Percentiles rank a stretch among this genome's conserved stretches.
Evolutionary conservation across 1,284 basidiomycete genomes (phyloP).

Genomic region (Porogramme epimiltina): DNA sequence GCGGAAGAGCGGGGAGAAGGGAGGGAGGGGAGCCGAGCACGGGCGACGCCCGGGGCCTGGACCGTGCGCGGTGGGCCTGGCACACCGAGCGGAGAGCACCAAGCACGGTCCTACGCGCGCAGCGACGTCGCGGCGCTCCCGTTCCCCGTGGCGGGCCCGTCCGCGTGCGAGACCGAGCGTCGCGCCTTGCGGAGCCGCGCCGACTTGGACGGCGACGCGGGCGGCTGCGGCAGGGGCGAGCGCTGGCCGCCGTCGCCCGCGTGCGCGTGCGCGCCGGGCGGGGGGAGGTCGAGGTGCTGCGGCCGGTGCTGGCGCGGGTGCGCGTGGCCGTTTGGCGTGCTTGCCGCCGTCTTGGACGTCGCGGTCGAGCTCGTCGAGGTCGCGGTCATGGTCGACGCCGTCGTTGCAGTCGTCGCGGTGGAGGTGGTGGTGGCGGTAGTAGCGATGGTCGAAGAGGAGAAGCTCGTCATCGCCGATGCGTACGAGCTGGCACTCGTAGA

Average conservation of each 20-base stretch:
- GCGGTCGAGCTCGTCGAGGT: conserved; percentile 2
- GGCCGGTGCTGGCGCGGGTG: conserved; percentile 1
- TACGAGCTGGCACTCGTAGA: conserved; percentile 12
- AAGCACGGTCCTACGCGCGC: conserved; percentile 8
- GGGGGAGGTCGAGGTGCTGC: not conserved
- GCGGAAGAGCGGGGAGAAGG: too few relatives aligned
- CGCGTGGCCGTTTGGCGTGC: conserved; percentile 6
- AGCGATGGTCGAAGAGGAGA: not conserved
- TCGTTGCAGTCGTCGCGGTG: conserved; percentile 1
- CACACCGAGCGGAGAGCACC: too few relatives aligned
- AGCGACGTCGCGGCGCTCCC: conserved; percentile 2
- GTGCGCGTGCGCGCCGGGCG: not conserved
- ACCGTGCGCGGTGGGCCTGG: too few relatives aligned
- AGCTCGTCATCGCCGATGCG: conserved; percentile 4
- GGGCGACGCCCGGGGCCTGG: too few relatives aligned
- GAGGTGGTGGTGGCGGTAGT: not conserved
- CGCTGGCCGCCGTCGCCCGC: conserved; percentile 4
- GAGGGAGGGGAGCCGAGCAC: too few relatives aligned
- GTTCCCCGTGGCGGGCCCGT: conserved; percentile 7
- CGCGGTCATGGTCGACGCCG: not conserved
- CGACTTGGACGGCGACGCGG: conserved; percentile 17
- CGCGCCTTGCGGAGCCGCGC: conserved; percentile 18
- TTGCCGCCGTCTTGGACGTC: conserved; percentile 1
- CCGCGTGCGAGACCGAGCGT: conserved; percentile 17
- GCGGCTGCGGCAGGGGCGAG: conserved; percentile 10